Conservation (phyloP, 2,329 filamentous ascomycete genomes). For the Scopulariopsis brevicaulis region DNA sequence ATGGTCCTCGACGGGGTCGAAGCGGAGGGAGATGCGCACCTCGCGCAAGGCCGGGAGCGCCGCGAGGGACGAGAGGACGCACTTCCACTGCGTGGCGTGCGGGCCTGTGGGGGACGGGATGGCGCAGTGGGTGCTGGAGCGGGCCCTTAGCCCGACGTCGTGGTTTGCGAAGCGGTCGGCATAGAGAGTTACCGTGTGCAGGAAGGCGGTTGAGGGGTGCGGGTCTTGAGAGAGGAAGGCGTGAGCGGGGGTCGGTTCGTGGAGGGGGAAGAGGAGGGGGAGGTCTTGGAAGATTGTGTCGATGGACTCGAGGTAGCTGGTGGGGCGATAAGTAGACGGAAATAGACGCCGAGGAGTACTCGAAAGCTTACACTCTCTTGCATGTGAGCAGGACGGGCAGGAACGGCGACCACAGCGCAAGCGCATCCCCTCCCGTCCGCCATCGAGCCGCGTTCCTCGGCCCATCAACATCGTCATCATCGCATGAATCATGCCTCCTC, state of each 20-base stretch:
- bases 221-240: neutral
- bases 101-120: neutral
- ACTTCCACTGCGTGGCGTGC: neutral
- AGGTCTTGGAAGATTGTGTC: neutral
- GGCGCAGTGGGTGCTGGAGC: neutral
- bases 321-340: neutral
- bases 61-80: neutral
- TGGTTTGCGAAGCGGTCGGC: neutral
- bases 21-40: neutral
- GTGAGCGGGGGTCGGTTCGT: neutral
- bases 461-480: neutral
- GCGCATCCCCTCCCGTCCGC: neutral
- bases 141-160: neutral
- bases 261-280: neutral
- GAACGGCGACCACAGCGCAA: neutral
- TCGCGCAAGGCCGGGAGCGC: neutral
- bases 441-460: neutral
- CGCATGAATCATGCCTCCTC: neutral
- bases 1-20: neutral
- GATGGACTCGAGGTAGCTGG: slow-evolving; percentile 2
- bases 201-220: neutral
- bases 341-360: neutral
- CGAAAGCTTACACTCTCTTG: neutral
- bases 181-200: neutral
- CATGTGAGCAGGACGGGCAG: slow-evolving; percentile 1